Evolutionary conservation across 352 stramenopile species (phyloP).

Genomic region (Phytopythium delawarense): DNA sequence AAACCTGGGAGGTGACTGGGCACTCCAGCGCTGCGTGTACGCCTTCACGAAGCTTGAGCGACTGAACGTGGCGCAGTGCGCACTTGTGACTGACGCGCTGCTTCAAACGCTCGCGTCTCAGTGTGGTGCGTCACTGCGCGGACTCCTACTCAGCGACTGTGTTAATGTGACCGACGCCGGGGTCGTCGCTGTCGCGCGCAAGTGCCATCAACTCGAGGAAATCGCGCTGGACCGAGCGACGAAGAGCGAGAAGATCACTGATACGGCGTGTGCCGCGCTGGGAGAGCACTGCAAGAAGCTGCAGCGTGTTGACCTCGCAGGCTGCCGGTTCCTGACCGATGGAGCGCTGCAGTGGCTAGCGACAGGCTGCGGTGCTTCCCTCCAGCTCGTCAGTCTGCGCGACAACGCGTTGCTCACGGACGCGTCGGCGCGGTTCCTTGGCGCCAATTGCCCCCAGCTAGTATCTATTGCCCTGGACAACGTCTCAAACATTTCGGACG

Average conservation of each 20-base stretch:
- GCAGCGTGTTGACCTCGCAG: constrained; percentile 61
- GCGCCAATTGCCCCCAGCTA: constrained; percentile 30
- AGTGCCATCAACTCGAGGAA: constrained; percentile 66
- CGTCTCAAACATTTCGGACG: constrained; percentile 74
- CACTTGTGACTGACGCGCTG: constrained; percentile 80
- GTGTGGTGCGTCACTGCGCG: constrained; percentile 49
- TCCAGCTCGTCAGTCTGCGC: constrained; percentile 79
- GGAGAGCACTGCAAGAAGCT: constrained; percentile 55
- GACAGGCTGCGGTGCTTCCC: constrained; percentile 50
- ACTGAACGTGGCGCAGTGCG: constrained; percentile 69
- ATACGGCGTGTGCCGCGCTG: constrained; percentile 84
- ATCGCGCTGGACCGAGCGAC: constrained; percentile 59
- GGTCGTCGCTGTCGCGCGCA: constrained; percentile 73
- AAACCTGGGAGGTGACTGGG: constrained; percentile 57
- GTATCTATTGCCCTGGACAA: constrained; percentile 41
- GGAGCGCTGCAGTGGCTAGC: constrained; percentile 88
- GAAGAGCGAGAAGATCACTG: constrained; percentile 74
- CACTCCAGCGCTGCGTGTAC: constrained; percentile 65
- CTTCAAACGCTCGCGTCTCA: constrained; percentile 78
- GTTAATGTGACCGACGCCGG: constrained; percentile 79
- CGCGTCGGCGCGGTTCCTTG: constrained; percentile 44
- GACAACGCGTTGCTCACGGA: constrained; percentile 88
- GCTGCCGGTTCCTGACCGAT: constrained; percentile 88
- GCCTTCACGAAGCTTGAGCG: constrained; percentile 42
- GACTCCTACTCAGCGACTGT: constrained; percentile 77